A percentile compares a stretch with the other conserved stretches of the same genome.
Evolutionary conservation across 345 rosid species (phyloP).

Genomic region (Salix brachista): DNA sequence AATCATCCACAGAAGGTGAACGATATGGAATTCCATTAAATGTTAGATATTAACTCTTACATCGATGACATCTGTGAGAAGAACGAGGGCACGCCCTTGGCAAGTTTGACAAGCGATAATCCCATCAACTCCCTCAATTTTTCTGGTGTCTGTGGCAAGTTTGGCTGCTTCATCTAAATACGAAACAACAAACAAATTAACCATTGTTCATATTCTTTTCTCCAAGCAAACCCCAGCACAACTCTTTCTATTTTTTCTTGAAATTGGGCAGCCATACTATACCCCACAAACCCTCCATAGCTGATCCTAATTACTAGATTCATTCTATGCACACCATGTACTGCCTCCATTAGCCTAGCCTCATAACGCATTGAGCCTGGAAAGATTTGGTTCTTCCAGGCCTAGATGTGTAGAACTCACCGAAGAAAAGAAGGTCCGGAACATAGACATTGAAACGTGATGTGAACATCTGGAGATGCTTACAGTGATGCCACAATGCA

Average conservation of each 20-base stretch:
- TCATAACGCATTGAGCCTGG: conserved; percentile 59
- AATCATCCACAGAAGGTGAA: background rate
- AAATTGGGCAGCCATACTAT: conserved; percentile 60
- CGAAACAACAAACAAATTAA: conserved; percentile 44
- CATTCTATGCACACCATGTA: conserved; percentile 39
- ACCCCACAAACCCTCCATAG: conserved; percentile 78
- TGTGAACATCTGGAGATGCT: conserved; percentile 51
- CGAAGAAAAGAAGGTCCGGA: conserved; percentile 70
- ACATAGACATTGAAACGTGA: conserved; percentile 63
- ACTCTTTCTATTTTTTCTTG: conserved; percentile 52
- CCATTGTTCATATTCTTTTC: conserved; percentile 67
- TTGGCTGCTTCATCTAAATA: conserved; percentile 60
- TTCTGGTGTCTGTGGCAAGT: conserved; percentile 65
- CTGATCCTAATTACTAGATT: conserved; percentile 60
- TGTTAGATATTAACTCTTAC: conserved; percentile 3
- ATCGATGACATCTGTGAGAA: conserved; percentile 31
- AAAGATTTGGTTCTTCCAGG: conserved; percentile 52
- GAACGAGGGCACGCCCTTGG: conserved; percentile 22
- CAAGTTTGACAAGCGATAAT: conserved; percentile 50
- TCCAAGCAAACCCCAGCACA: conserved; percentile 75
- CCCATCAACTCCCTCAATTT: conserved; percentile 58
- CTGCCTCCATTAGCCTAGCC: conserved; percentile 43
- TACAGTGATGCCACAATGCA: conserved; percentile 77
- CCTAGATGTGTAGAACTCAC: conserved; percentile 44
- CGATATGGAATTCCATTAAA: background rate